Percentiles rank a stretch among this genome's conserved stretches.
Conservation (phyloP, 169 alveolate species). For the Eimeria praecox region DNA sequence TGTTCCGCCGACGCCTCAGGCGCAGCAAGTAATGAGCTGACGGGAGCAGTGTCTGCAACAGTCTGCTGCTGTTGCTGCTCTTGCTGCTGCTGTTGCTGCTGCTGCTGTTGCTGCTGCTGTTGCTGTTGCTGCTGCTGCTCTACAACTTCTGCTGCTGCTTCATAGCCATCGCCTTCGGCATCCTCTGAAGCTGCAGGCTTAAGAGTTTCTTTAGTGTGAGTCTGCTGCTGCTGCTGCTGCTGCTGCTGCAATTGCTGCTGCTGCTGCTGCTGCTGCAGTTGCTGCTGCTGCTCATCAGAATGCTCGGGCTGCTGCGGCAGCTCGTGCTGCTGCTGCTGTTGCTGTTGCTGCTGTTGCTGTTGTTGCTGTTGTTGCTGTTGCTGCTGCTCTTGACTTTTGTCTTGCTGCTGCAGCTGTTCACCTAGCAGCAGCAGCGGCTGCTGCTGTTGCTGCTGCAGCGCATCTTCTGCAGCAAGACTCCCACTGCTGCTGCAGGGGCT, state of each 20-base stretch:
- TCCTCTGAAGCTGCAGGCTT: not conserved
- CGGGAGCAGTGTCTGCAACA: too few relatives aligned
- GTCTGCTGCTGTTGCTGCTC: not conserved
- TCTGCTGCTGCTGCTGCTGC: not conserved
- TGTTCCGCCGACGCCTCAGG: too few relatives aligned
- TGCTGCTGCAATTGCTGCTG: not conserved
- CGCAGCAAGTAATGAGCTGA: not conserved
- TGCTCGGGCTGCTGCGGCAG: not conserved
- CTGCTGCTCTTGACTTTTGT: not conserved
- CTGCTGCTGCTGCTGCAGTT: not conserved
- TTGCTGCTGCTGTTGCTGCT: not conserved
- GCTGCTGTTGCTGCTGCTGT: not conserved
- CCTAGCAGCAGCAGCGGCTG: too few relatives aligned
- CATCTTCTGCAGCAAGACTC: too few relatives aligned
- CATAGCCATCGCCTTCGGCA: not conserved
- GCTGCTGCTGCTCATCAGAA: not conserved
- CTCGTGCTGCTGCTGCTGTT: conserved; percentile 13
- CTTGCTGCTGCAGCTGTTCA: too few relatives aligned
- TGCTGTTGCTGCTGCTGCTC: not conserved
- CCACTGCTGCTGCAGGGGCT: too few relatives aligned
- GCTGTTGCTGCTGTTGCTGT: not conserved
- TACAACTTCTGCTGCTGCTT: not conserved
- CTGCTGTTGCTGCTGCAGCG: too few relatives aligned
- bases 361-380: not conserved
- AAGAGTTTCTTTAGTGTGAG: not conserved